Percentiles rank a stretch among this genome's conserved stretches.
phyloP scores from a whole-genome alignment of 495 filamentous ascomycete genomes.

The Neurospora tetraspora region DNA sequence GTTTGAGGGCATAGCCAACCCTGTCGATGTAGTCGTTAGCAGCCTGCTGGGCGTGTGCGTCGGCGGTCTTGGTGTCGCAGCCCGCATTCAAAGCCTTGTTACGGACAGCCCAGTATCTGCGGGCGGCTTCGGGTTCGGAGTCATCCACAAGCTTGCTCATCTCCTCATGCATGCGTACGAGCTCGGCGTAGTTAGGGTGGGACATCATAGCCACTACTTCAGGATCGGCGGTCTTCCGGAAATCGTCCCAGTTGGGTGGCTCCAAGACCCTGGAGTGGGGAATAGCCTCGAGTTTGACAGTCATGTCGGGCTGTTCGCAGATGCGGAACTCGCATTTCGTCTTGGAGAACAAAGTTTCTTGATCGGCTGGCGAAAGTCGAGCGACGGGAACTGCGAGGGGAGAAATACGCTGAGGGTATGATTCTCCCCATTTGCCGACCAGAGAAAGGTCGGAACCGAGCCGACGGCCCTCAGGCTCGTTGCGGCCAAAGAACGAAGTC shows the following conservation, averaged over 20 bases:
- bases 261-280: not conserved
- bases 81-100: not conserved
- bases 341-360: constrained; percentile 11
- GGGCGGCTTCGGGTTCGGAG: not conserved
- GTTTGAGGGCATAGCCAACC: not conserved
- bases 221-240: constrained; percentile 4
- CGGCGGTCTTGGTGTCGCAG: not conserved
- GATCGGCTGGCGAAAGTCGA: constrained; percentile 12
- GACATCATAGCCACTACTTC: constrained; percentile 10
- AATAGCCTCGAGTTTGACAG: constrained; percentile 8
- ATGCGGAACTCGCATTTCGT: constrained; percentile 5
- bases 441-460: constrained; percentile 15
- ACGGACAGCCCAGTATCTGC: not conserved
- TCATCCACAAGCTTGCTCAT: not conserved
- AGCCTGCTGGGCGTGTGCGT: not conserved
- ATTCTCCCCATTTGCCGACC: constrained; percentile 13
- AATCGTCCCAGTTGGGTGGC: not conserved
- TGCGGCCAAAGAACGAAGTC: constrained; percentile 11
- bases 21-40: not conserved
- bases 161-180: not conserved
- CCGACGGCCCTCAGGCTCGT: constrained; percentile 12
- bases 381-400: constrained; percentile 8
- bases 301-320: constrained; percentile 4
- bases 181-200: constrained; percentile 2
- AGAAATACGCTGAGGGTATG: not conserved